These are phyloP conservation scores for Pyrus bretschneideri DNA, from an alignment of 306 rosid genomes.

Conservation along the genomic window DNA sequence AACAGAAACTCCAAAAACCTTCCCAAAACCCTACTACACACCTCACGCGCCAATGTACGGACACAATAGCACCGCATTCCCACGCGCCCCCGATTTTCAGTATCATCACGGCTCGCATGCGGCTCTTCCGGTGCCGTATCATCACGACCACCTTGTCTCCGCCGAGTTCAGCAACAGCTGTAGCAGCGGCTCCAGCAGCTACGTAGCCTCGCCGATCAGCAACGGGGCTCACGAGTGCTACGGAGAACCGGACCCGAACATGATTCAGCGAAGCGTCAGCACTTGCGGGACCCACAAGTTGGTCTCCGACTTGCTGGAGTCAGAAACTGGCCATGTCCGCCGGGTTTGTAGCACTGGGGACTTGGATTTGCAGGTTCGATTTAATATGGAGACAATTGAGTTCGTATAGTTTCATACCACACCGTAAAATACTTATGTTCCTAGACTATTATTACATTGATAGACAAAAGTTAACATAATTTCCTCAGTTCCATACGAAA, in stretches of 20 bases:
- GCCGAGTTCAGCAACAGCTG: constrained; percentile 36
- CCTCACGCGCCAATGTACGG: constrained; percentile 63
- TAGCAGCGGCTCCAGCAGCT: constrained; percentile 58
- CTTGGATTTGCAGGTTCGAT: constrained; percentile 52
- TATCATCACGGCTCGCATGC: neutral
- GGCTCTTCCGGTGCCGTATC: constrained; percentile 11
- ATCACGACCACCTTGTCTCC: neutral
- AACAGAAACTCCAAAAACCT: neutral
- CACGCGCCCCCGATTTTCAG: constrained; percentile 35
- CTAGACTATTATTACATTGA: neutral
- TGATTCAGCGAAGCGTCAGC: constrained; percentile 50
- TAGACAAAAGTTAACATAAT: neutral
- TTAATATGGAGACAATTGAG: neutral
- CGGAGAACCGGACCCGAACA: neutral
- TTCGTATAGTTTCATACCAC: neutral
- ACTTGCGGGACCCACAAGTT: constrained; percentile 37
- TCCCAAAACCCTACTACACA: neutral
- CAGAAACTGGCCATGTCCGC: constrained; percentile 37
- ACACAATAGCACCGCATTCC: constrained; percentile 13
- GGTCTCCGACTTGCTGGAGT: constrained; percentile 25
- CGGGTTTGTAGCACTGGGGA: constrained; percentile 67
- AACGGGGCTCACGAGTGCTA: neutral
- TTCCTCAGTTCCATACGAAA: neutral
- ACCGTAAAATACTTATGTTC: neutral
- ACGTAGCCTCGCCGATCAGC: constrained; percentile 24